phyloP scores from a whole-genome alignment of 306 rosid species.

The Cucurbita moschata region DNA sequence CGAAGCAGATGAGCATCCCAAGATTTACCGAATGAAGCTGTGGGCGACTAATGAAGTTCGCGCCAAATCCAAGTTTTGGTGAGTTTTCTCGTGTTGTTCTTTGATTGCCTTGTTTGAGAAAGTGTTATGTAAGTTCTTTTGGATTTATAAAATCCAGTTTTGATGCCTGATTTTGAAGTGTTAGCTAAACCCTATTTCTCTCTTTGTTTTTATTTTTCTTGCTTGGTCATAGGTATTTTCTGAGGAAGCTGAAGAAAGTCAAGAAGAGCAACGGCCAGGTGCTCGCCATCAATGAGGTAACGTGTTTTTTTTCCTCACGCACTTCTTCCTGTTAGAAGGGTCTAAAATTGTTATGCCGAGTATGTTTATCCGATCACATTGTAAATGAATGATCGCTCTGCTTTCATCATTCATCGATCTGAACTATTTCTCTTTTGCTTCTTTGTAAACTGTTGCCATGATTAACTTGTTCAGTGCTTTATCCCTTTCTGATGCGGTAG shows the following conservation, averaged over 20 bases:
- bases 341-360: not conserved
- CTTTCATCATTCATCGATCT: not conserved
- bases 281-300: constrained; percentile 50
- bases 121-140: not conserved
- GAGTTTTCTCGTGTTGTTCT: not conserved
- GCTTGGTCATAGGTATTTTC: constrained; percentile 46
- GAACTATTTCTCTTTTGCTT: not conserved
- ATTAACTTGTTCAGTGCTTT: not conserved
- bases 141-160: not conserved
- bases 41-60: constrained; percentile 97
- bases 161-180: not conserved
- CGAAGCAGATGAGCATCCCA: constrained; percentile 55
- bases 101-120: not conserved
- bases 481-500: not conserved
- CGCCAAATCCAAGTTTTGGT: constrained; percentile 93
- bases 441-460: not conserved
- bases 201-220: not conserved
- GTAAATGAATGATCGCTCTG: not conserved
- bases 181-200: not conserved
- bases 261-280: constrained; percentile 93
- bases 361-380: not conserved
- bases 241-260: constrained; percentile 80
- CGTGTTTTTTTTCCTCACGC: not conserved
- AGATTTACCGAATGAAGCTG: constrained; percentile 86
- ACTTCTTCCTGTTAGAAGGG: not conserved